Percentiles rank a stretch among this genome's conserved stretches.
Conservation (phyloP, 2,329 filamentous ascomycete species). For the Cryphonectria naterciae region DNA sequence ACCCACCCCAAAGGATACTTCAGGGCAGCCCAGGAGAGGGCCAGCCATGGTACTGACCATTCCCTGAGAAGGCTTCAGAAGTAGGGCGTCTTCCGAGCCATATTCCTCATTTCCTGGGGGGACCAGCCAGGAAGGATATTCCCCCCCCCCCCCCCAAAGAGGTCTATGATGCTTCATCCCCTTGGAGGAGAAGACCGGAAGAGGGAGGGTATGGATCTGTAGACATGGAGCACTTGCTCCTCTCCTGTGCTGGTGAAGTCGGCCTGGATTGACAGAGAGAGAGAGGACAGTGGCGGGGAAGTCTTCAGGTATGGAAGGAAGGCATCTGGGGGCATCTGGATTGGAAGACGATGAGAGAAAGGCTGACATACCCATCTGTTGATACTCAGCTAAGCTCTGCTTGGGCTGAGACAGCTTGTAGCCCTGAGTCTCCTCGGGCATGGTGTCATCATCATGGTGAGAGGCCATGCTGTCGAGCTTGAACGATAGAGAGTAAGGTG, state of each 20-base stretch:
- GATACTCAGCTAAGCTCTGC: slow-evolving; percentile 95
- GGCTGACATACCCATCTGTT: slow-evolving; percentile 78
- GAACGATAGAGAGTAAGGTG: neutral
- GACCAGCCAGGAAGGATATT: neutral
- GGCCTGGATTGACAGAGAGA: neutral
- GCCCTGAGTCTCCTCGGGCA: slow-evolving; percentile 86
- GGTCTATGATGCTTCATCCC: neutral
- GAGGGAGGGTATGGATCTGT: neutral
- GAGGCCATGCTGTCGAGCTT: slow-evolving; percentile 62
- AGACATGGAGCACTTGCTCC: slow-evolving; percentile 21
- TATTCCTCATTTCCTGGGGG: neutral
- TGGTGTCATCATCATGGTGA: slow-evolving; percentile 77
- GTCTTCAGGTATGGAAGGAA: too few relatives aligned
- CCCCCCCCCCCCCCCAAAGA: too few relatives aligned
- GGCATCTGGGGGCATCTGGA: neutral
- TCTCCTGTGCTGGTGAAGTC: neutral
- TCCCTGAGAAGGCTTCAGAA: neutral
- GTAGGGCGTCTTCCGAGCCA: neutral
- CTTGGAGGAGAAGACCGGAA: neutral
- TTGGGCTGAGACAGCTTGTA: slow-evolving; percentile 97
- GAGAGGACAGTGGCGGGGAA: neutral
- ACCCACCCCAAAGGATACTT: neutral
- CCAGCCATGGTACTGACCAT: neutral
- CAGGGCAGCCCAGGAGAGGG: neutral
- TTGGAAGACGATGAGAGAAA: neutral